Evolutionary conservation across 1,139 yeast species (phyloP).

Genomic region (Protomyces inouyei): DNA sequence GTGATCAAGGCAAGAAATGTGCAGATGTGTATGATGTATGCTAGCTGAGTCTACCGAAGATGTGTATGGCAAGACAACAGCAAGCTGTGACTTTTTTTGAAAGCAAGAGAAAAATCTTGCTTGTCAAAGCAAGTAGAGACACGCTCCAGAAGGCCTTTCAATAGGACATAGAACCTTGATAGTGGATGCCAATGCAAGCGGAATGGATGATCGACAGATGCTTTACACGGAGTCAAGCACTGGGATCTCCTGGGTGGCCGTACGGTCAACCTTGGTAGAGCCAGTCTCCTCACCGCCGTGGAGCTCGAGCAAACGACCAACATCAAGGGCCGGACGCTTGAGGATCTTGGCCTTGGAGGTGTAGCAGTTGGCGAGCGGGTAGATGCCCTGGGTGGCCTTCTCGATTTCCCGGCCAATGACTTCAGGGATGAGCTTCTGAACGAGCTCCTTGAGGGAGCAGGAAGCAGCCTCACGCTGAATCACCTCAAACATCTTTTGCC

Average conservation of each 20-base stretch:
- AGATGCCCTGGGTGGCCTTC: conserved; percentile 76
- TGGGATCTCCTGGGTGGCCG: conserved; percentile 71
- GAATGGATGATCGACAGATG: background rate
- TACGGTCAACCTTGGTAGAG: conserved; percentile 82
- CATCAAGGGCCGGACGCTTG: conserved; percentile 87
- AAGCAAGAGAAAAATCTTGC: background rate
- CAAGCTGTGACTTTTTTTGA: background rate
- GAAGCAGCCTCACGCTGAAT: conserved; percentile 79
- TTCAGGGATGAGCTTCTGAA: conserved; percentile 84
- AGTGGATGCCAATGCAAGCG: background rate
- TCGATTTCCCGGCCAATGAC: conserved; percentile 88
- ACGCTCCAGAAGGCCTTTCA: background rate
- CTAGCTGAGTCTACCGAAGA: background rate
- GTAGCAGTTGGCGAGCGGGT: conserved; percentile 88
- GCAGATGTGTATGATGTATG: background rate
- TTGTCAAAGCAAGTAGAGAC: background rate
- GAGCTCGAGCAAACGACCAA: conserved; percentile 79
- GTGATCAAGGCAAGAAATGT: background rate
- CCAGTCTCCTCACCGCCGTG: conserved; percentile 76
- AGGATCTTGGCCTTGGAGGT: conserved; percentile 87
- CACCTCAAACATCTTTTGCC: conserved; percentile 83
- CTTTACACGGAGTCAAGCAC: conserved; percentile 72
- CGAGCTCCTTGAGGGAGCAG: conserved; percentile 81
- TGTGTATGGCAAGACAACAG: background rate
- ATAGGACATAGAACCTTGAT: background rate